phyloP scores from a whole-genome alignment of 306 rosid species.

The Arachis stenosperma region DNA sequence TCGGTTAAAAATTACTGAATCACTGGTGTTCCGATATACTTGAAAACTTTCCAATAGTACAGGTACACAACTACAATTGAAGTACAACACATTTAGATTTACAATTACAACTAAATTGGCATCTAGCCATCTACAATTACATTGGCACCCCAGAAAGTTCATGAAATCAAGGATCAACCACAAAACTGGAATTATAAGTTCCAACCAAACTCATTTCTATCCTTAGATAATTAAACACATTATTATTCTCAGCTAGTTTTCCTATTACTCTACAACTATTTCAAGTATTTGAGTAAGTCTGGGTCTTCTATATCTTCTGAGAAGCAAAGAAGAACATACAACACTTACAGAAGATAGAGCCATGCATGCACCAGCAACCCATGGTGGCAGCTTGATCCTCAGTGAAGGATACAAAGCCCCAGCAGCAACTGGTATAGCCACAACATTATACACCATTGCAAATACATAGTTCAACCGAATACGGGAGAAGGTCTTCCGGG shows the following conservation, averaged over 20 bases:
- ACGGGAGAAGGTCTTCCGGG: constrained; percentile 81
- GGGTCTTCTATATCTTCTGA: constrained; percentile 82
- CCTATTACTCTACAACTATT: constrained; percentile 79
- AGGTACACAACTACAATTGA: constrained; percentile 33
- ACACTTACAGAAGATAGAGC: constrained; percentile 94
- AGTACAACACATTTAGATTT: constrained; percentile 26
- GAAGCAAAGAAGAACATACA: constrained; percentile 90
- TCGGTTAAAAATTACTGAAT: too few species aligned
- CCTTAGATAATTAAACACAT: constrained; percentile 35
- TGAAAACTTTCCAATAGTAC: background rate
- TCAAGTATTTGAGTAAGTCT: constrained; percentile 78
- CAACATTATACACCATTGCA: constrained; percentile 88
- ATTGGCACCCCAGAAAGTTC: constrained; percentile 27
- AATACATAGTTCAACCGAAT: constrained; percentile 80
- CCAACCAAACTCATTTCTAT: constrained; percentile 33
- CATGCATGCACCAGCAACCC: constrained; percentile 99
- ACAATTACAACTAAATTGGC: constrained; percentile 47
- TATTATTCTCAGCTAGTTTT: constrained; percentile 19
- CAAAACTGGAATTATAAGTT: constrained; percentile 45
- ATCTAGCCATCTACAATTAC: constrained; percentile 24
- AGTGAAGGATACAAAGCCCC: constrained; percentile 76
- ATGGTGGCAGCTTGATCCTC: constrained; percentile 83
- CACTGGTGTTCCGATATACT: too few species aligned
- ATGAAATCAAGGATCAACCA: constrained; percentile 29
- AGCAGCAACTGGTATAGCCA: constrained; percentile 91